Base-by-base conservation (phyloP, 345 rosid species). In the Toxicodendron radicans region DNA sequence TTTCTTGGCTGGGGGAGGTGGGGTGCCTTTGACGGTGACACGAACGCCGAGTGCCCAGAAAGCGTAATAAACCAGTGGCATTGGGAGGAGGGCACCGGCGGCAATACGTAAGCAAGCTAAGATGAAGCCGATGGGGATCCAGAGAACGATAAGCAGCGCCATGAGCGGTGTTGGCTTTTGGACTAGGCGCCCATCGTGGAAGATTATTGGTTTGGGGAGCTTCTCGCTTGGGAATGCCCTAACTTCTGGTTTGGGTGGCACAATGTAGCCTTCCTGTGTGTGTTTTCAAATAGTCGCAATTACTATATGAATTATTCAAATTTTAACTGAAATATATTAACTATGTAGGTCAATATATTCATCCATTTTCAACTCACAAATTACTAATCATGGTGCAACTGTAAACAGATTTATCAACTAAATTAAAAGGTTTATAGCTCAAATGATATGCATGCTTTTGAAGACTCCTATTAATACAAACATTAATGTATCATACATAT, bases 111-210 rank as follows among this genome's bases (percentile, higher is more conserved):
- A 69, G 54, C 83, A 65, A 13, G 92, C 92, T 12, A 92, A 82
- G 43, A 85, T 43, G 78, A 90, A 86, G 57, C 97, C 98, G 1
- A 90, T 51, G 45, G 97, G 97, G 46, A 87, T 85, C 97, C 96
- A 94, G 2, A 89, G 79, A 45, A 90, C 75, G 73, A 78, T 85
- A 59, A 90, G 73, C 27, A 89, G 84, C 16, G 93, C 89, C 10
- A 78, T 78, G 62, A 83, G 78, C 0, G 98, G 97, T 1, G 89
- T 81, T 64, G 98, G 97, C 63, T 82, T 87, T 73, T 81, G 84
- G 2, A 92, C 97, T 1, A 94, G 90, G 5, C 97, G 87, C 21
- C 96, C 93, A 45, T 90, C 97, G 62, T 94, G 97, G 85, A 94
- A 92, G 56, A 94, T 72, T 5, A 94, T 75, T 1, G 96, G 93